Base-by-base conservation (phyloP, 768 basidiomycete genomes). In the Mrakia blollopis region DNA sequence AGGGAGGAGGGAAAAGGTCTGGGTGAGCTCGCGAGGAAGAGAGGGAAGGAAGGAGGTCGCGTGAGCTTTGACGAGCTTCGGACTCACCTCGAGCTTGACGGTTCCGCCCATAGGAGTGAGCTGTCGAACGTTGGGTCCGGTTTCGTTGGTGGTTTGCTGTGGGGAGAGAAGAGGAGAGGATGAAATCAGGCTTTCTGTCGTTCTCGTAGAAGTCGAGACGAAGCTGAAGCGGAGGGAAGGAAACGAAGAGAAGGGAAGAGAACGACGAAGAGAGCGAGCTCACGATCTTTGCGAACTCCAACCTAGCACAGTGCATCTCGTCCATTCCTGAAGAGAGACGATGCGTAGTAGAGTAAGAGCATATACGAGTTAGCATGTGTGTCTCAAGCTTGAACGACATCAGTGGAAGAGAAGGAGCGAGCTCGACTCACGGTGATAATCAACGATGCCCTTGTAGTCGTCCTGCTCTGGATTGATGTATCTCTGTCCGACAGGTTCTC, bases 21-120 rank as follows among this genome's bases (percentile, higher is more conserved):
- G 4, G 18, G 60, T 61, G 60, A 32, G n/a, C 21, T 2, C n/a
- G n/a, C 4, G 60, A 5, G 30, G 9, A 9, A 3, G 8, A 61
- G 30, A n/a, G 16, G 18, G n/a, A 32, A 28, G 60, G 60, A 14
- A 61, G 60, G 14, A 32, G 32, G n/a, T 61, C 32, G n/a, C 4
- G 60, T 25, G 57, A 60, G 57, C 23, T 60, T 61, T 10, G n/a
- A 61, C 3, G 54, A n/a, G n/a, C n/a, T n/a, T 1, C 57, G 57
- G 25, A 60, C 60, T 28, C n/a, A 61, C 60, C 60, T 61, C 60
- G 60, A 61, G 60, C n/a, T 61, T 61, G 60, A 61, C 60, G n/a
- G 60, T 61, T 32, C 60, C 60, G 3, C n/a, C 60, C 60, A 61
- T 61, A 11, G 60, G n/a, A 32, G n/a, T 32, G 11, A 61, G 32